Evolutionary conservation across 1,284 basidiomycete species (phyloP).

Genomic region (Chiua sp.): DNA sequence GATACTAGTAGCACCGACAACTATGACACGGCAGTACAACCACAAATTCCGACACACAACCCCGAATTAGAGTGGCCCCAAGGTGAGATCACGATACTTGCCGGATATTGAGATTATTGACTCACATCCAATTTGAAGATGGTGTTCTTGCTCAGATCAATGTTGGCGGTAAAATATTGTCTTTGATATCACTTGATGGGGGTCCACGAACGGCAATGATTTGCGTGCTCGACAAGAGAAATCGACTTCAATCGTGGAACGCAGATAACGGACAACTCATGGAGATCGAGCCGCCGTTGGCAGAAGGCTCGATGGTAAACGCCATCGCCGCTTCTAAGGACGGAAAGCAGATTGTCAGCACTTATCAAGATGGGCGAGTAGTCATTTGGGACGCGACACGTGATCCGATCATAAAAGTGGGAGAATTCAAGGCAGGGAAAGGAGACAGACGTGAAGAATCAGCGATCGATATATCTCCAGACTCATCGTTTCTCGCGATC

Average conservation of each 20-base stretch:
- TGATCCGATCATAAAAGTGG: neutral
- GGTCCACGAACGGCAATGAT: neutral
- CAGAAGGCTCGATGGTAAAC: neutral
- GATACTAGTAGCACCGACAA: neutral
- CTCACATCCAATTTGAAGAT: neutral
- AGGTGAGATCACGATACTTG: no score
- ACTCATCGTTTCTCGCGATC: neutral
- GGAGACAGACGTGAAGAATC: neutral
- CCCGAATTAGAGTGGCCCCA: neutral
- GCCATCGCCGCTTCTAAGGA: conserved; percentile 10
- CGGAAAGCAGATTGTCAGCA: conserved; percentile 11
- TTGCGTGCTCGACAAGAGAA: neutral
- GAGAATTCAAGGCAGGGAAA: neutral
- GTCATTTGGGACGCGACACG: conserved; percentile 4
- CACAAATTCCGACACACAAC: neutral
- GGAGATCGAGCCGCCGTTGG: neutral
- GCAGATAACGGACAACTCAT: neutral
- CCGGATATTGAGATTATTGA: neutral
- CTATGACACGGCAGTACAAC: neutral
- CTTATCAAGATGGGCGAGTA: conserved; percentile 4
- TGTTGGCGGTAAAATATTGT: neutral
- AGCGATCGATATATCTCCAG: conserved; percentile 4
- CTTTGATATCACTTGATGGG: neutral
- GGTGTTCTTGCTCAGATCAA: neutral
- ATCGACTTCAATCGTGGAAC: neutral